phyloP scores from a whole-genome alignment of 2,329 filamentous ascomycete genomes.

The Fusarium nodosum region DNA sequence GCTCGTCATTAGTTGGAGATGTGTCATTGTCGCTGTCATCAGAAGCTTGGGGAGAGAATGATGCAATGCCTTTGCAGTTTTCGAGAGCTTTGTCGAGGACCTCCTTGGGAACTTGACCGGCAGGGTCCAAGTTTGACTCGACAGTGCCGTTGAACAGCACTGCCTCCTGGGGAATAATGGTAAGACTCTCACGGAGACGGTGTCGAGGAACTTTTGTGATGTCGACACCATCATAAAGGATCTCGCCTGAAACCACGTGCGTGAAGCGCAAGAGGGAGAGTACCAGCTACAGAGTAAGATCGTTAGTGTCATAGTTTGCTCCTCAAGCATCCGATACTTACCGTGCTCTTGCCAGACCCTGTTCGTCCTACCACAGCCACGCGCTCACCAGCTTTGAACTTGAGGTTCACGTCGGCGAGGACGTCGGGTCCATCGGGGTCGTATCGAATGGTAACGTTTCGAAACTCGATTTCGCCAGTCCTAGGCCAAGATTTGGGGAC shows the following conservation, averaged over 20 bases:
- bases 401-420: constrained; percentile 64
- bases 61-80: constrained; percentile 72
- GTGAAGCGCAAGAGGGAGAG: constrained; percentile 69
- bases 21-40: constrained; percentile 51
- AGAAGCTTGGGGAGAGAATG: constrained; percentile 59
- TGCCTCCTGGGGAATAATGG: constrained; percentile 71
- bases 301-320: constrained; percentile 20
- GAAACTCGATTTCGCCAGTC: constrained; percentile 64
- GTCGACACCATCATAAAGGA: constrained; percentile 69
- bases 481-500: constrained; percentile 62
- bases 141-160: constrained; percentile 69
- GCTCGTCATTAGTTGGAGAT: constrained; percentile 29
- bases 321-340: constrained; percentile 56
- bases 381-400: constrained; percentile 75
- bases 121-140: constrained; percentile 73
- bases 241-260: constrained; percentile 64
- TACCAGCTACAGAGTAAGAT: constrained; percentile 56
- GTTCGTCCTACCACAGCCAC: constrained; percentile 86
- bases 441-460: constrained; percentile 65
- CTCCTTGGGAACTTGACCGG: constrained; percentile 66
- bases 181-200: constrained; percentile 66
- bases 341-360: constrained; percentile 85
- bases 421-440: constrained; percentile 62
- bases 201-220: constrained; percentile 66
- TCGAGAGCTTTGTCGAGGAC: constrained; percentile 71